Evolutionary conservation across 2,329 filamentous ascomycete species (phyloP), one percentile per base, ranked within the genome.

Genomic region (Fusarium tjaetaba): DNA sequence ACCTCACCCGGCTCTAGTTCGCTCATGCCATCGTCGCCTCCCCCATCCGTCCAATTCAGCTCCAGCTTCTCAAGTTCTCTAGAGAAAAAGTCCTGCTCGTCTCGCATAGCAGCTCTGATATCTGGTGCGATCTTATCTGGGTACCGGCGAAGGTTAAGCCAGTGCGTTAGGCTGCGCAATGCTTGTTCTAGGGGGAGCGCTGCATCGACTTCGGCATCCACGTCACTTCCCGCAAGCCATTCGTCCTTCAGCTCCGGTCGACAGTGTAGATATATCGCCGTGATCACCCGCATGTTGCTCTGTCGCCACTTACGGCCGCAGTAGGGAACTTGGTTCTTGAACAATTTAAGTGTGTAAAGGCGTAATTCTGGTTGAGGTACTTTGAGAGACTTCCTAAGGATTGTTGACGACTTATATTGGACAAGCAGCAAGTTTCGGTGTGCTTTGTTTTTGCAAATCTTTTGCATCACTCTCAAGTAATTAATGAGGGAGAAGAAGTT

Each of bases 251-350:
- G 87, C 81, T 98, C 96, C 0, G 96, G 96, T 13, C 95, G 89
- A 79, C 96, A 97, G 83, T 97, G 94, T 55, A 99, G 87, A 82
- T 98, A 99, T 3, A 99, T 94, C 7, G 95, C 95, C 1, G 96
- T 99, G 80, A 99, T 99, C 79, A 98, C 95, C 62, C 96, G 93
- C 96, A 99, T 99, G 82, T 99, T 98, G 76, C 91, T 92, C 84
- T 98, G 96, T 20, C 96, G 92, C 96, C 96, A 99, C 85, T 99
- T 99, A 48, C 96, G 92, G 28, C 96, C 96, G 82, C 96, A 98
- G 86, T 97, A 99, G 2, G 96, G 96, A 9, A 99, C 96, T 82
- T 99, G 96, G 69, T 95, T 96, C 83, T 99, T 99, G 91, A 98
- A 98, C 0, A 99, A 88, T 84, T 99, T 99, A 76, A 99, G 89